Evolutionary conservation across 2,329 filamentous ascomycete species (phyloP), one percentile per base, ranked within the genome.

Genomic region (Aspergillus udagawae): DNA sequence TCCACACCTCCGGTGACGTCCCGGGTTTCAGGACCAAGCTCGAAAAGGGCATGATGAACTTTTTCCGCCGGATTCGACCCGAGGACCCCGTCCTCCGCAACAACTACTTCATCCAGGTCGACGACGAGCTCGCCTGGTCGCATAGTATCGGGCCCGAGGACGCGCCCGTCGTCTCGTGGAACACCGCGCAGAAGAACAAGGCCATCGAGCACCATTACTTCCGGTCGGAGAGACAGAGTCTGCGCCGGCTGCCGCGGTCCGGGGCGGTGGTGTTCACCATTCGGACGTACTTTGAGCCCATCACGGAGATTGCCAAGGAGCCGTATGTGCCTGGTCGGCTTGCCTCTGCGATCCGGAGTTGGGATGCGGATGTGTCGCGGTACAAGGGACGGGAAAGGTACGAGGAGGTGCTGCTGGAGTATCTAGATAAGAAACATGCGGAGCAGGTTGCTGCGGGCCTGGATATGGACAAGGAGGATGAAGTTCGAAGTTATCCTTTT

Each of bases 81-180:
- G 86, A 91, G 45, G 83, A 85, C 48, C 82, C 86, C 0, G 83
- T 89, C 25, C 65, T 85, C 21, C 80, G 90, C 57, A 91, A 92
- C 70, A 93, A 94, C 70, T 95, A 94, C 74, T 95, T 95, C 77
- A 83, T 95, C 61, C 91, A 95, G 74, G 90, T 94, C 1, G 91
- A 95, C 67, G 89, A 92, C 56, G 75, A 82, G 4, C 78, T 96
- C 1, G 79, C 88, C 0, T 95, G 91, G 91, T 90, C 86, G 58
- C 76, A 80, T 66, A 90, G 85, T 65, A 92, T 95, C 63, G 91
- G 91, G 0, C 65, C 75, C 17, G 91, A 95, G 72, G 89, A 95
- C 69, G 74, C 75, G 1, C 74, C 77, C 0, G 78, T 79, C 0
- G 83, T 86, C 1, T 86, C 86, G 45, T 95, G 91, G 91, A 84